Base-by-base conservation (phyloP, 2,329 filamentous ascomycete genomes). In the Metarhizium anisopliae region DNA sequence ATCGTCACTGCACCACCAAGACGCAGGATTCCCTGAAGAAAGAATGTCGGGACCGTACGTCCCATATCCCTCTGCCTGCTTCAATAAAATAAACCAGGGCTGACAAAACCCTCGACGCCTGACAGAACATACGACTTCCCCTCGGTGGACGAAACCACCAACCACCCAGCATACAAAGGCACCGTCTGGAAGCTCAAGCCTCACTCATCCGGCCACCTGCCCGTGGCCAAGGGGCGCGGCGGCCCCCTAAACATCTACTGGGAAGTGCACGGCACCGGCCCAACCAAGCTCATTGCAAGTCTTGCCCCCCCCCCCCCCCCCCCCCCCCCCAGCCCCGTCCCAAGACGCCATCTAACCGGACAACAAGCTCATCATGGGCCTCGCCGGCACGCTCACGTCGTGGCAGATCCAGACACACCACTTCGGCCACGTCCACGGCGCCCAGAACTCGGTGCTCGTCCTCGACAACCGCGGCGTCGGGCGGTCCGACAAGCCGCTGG, bases 381-480 rank as follows among this genome's bases (percentile, higher is more conserved):
- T 95, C 3, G 89, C 86, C 42, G 84, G 85, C 55, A 78, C 77
- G 57, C 77, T 81, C 66, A 77, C 82, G 47, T 79, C 84, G 55
- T 95, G 89, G 88, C 90, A 95, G 74, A 83, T 89, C 54, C 90
- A 95, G 68, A 94, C 86, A 10, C 82, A 86, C 61, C 80, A 90
- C 72, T 93, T 95, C 66, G 89, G 88, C 53, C 90, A 95, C 72
- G 76, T 83, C 52, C 77, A 83, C 58, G 79, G 75, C 50, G 74
- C 83, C 58, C 74, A 79, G 60, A 95, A 91, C 73, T 86, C 87
- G 0, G 85, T 85, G 55, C 79, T 96, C 6, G 72, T 94, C 55
- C 76, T 90, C 61, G 91, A 95, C 74, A 95, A 95, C 72, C 83
- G 91, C 62, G 90, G 91, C 59, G 87, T 95, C 66, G 91, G 91